These are phyloP conservation scores for Backusella circina DNA, from an alignment of 192 early-diverging fungal genomes.

Conservation along the genomic window DNA sequence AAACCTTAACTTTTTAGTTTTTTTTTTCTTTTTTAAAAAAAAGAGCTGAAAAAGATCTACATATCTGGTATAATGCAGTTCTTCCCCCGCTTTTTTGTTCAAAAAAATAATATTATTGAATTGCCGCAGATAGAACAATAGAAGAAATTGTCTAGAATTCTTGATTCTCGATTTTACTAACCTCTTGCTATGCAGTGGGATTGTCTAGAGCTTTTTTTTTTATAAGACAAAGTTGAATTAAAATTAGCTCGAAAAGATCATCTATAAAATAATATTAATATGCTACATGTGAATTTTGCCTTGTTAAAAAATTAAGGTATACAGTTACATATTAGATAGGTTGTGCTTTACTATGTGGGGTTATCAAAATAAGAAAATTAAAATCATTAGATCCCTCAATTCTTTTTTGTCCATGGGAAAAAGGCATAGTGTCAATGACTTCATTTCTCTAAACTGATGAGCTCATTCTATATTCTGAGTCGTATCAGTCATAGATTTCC, in stretches of 20 bases:
- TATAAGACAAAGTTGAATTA: too few relatives aligned
- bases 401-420: constrained; percentile 3
- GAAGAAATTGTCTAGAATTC: not conserved
- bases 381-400: not conserved
- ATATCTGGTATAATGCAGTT: not conserved
- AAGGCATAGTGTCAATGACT: not conserved
- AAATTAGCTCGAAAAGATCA: not conserved
- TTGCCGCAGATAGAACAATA: not conserved
- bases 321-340: not conserved
- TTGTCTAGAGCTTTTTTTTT: not conserved
- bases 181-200: not conserved
- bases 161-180: not conserved
- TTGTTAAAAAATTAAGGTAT: not conserved
- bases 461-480: not conserved
- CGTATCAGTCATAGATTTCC: not conserved
- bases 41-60: not conserved
- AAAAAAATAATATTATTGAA: not conserved
- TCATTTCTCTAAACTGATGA: not conserved
- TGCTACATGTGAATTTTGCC: not conserved
- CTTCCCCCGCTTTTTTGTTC: not conserved
- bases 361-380: not conserved
- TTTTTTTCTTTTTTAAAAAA: not conserved
- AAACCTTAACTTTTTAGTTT: not conserved
- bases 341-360: not conserved
- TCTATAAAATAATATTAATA: not conserved